Base-by-base conservation (phyloP, 352 stramenopile genomes). In the Detonula confervacea region DNA sequence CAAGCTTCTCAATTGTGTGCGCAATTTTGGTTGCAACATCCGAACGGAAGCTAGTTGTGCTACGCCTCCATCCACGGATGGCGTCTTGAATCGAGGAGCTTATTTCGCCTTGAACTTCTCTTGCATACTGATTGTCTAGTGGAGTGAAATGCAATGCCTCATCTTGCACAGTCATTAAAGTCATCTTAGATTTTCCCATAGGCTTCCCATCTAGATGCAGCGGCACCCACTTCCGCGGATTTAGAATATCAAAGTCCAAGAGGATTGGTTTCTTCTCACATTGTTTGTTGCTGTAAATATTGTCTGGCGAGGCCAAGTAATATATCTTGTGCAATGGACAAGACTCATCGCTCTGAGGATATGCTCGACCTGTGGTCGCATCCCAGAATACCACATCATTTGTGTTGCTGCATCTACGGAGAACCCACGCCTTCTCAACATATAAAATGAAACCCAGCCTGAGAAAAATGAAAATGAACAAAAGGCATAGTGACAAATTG, bases 221-320 rank as follows among this genome's bases (percentile, higher is more conserved):
- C 14, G 95, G 93, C 70, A 88, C 92, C 96, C 95, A 98, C 18
- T 84, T 88, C 56, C 93, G 95, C 2, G 60, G 0, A 74, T 97
- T 95, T 35, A 93, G 90, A 33, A 98, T 75, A 57, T 97, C 83
- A 88, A 95, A 97, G n/a, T 89, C 87, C 44, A 97, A 72, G 4
- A 95, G 75, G 30, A 81, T 87, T 20, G 91, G 83, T 1, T 61
- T 84, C 14, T 78, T 78, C 0, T 87, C 49, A 22, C 81, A 80
- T 46, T 97, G 91, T 1, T 97, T 61, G 67, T 98, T 98, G 25
- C 93, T 95, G 57, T 93, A 98, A 5, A 98, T 78, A 62, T 98
- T 98, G 52, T 95, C 55, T 61, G 57, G 64, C n/a, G 90, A 96
- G 0, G 96, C 89, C n/a, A 97, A 87, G 49, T 96, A 90, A 20